Evolutionary conservation across 1,139 yeast species (phyloP).

Genomic region (Saccharomycopsis crataegensis): DNA sequence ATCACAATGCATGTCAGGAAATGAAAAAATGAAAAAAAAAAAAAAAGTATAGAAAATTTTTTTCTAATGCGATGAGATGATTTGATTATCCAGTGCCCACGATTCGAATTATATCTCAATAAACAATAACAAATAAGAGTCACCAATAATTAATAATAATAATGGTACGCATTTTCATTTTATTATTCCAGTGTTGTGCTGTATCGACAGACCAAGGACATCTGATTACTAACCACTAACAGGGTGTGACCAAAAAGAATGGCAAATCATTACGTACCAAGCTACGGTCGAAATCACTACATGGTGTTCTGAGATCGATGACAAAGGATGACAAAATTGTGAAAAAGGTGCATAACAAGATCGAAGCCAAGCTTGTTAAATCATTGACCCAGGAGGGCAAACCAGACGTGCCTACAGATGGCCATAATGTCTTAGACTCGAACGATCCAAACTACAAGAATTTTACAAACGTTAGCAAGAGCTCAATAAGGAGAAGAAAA

Average conservation of each 20-base stretch:
- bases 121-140: too few species aligned
- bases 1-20: background rate
- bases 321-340: background rate
- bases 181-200: too few species aligned
- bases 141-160: too few species aligned
- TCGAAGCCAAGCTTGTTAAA: background rate
- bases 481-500: slow-evolving; percentile 57
- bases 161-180: too few species aligned
- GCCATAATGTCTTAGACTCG: slow-evolving; percentile 12
- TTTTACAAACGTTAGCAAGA: slow-evolving; percentile 48
- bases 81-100: too few species aligned
- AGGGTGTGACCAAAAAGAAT: background rate
- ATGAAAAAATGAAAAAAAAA: too few species aligned
- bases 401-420: too few species aligned
- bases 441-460: slow-evolving; percentile 26
- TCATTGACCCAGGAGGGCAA: background rate
- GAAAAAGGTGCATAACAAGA: background rate
- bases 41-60: too few species aligned
- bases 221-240: too few species aligned
- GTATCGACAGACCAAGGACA: too few species aligned
- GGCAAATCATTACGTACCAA: background rate
- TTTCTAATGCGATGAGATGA: too few species aligned
- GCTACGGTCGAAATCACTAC: background rate
- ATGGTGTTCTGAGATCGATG: background rate
- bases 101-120: too few species aligned